Percentiles rank a stretch among this genome's conserved stretches.
phyloP scores from a whole-genome alignment of 2,329 filamentous ascomycete genomes.

The Ophiostoma pallidulum region DNA sequence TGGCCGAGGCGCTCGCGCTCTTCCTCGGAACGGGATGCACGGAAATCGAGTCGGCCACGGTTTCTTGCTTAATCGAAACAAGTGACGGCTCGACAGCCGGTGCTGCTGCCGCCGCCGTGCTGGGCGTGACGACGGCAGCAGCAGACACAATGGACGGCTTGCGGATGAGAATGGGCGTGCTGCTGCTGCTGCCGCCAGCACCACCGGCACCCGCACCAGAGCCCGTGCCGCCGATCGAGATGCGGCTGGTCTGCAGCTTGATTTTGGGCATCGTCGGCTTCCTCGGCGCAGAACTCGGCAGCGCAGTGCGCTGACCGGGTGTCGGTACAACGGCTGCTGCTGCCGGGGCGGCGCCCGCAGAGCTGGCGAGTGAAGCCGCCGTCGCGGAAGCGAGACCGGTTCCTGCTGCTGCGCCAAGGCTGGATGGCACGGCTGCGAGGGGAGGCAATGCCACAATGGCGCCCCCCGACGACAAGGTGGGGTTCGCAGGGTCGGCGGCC shows the following conservation, averaged over 20 bases:
- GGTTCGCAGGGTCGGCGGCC: not conserved
- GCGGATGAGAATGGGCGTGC: conserved; percentile 11
- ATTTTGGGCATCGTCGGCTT: conserved; percentile 15
- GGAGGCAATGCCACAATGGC: not conserved
- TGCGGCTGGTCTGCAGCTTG: conserved; percentile 16
- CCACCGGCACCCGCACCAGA: not conserved
- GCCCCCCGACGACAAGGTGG: not conserved
- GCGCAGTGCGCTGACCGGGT: conserved; percentile 6
- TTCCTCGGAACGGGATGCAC: conserved; percentile 18
- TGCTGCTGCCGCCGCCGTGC: not conserved
- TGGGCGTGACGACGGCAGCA: not conserved
- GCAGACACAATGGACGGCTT: conserved; percentile 22
- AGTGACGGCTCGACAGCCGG: not conserved
- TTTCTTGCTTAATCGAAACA: not conserved
- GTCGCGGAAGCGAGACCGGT: not conserved
- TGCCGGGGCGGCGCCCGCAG: not conserved
- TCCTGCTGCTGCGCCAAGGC: not conserved
- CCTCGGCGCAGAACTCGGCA: conserved; percentile 11
- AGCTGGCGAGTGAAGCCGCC: not conserved
- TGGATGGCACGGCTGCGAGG: not conserved
- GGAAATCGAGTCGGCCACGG: conserved; percentile 19
- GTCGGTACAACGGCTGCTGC: not conserved
- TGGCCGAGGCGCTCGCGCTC: not conserved
- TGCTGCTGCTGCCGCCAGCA: not conserved
- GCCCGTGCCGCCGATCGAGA: conserved; percentile 2